Base-by-base conservation (phyloP, 2,329 filamentous ascomycete species). In the Botryosphaeria agaves region DNA sequence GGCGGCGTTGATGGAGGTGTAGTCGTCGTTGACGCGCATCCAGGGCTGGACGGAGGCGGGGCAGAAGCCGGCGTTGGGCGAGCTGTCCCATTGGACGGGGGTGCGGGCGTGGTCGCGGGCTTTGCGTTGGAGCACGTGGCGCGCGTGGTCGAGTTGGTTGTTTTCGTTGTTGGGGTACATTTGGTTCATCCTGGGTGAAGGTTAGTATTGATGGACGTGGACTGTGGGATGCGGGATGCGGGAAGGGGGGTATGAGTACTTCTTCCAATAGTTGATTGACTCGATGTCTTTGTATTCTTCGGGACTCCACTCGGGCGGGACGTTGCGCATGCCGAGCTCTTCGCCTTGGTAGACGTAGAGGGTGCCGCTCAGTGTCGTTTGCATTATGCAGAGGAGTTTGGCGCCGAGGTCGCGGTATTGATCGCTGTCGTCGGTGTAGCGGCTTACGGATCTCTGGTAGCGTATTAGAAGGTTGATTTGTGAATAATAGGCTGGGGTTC, bases 41-140 rank as follows among this genome's bases (percentile, higher is more conserved):
- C 71, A 75, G 0, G 70, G 68, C 30, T 55, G 52, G 0, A 56
- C 58, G 0, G 51, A 55, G 0, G 53, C 38, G 32, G 54, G 49
- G 5, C 70, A 72, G 53, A 80, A 80, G 2, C 76, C 76, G 0
- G 68, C 71, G 37, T 73, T 61, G 1, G 56, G 46, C 0, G 53
- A 52, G 1, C 47, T 57, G 32, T 61, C 61, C 76, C 76, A 81
- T 38, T 76, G 72, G 55, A 82, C 69, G 0, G 76, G 76, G 3
- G 70, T 64, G n/a, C 76, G 61, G 6, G 72, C 64, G 43, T 81
- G 69, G 45, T 81, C 75, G 18, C 73, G 58, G 5, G 64, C 72
- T 18, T 77, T 62, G 34, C 64, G 57, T 37, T 72, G 64, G 30
- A 79, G 53, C 23, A 66, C 57, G 6, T 55, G 48, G 40, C 64